A percentile compares a stretch with the other conserved stretches of the same genome.
phyloP scores from a whole-genome alignment of 2,329 filamentous ascomycete species.

The Bipolaris cookei region DNA sequence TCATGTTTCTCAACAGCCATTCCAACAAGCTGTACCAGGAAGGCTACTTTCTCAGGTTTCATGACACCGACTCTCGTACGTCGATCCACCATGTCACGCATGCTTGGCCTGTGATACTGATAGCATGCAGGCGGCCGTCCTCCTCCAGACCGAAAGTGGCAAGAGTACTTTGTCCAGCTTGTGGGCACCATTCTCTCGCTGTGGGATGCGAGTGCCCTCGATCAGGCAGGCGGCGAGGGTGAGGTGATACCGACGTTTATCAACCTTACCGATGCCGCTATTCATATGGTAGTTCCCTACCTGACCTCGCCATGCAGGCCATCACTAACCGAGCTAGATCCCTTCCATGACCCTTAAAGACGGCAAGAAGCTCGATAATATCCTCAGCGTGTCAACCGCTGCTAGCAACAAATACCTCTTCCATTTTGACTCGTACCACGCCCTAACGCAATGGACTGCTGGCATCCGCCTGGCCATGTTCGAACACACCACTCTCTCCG shows the following conservation, averaged over 20 bases:
- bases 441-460: slow-evolving; percentile 93
- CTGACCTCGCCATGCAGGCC: neutral
- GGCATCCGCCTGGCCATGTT: slow-evolving; percentile 93
- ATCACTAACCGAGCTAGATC: slow-evolving; percentile 43
- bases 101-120: slow-evolving; percentile 28
- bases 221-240: slow-evolving; percentile 81
- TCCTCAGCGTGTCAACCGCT: slow-evolving; percentile 93
- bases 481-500: slow-evolving; percentile 89
- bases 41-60: slow-evolving; percentile 95
- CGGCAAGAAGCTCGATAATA: slow-evolving; percentile 87
- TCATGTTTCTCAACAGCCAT: slow-evolving; percentile 92
- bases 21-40: slow-evolving; percentile 97
- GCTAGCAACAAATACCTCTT: slow-evolving; percentile 94
- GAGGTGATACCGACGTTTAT: slow-evolving; percentile 92
- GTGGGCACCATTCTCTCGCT: slow-evolving; percentile 93
- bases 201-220: slow-evolving; percentile 93
- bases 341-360: slow-evolving; percentile 85
- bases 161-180: slow-evolving; percentile 95
- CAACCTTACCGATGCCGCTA: slow-evolving; percentile 94
- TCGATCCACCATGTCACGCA: slow-evolving; percentile 29
- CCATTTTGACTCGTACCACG: slow-evolving; percentile 94
- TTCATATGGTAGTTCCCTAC: slow-evolving; percentile 81
- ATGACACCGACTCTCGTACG: slow-evolving; percentile 91
- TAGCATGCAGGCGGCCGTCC: slow-evolving; percentile 75
- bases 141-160: slow-evolving; percentile 86